Percentiles rank a stretch among this genome's conserved stretches.
phyloP scores from a whole-genome alignment of 2,329 filamentous ascomycete genomes.

The Aurifilum marmelostoma region DNA sequence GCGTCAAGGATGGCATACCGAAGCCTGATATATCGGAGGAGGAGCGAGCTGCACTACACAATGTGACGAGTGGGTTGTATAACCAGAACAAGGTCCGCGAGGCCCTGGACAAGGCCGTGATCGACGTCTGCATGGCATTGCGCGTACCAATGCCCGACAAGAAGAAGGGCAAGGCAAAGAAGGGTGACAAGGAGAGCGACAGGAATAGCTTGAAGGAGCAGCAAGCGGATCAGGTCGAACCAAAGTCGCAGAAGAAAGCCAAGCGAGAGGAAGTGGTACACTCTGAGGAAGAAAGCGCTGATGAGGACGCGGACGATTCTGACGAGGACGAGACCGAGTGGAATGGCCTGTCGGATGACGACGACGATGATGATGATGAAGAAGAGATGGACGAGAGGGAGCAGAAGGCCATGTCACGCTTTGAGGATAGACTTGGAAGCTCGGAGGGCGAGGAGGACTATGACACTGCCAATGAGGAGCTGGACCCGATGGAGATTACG shows the following conservation, averaged over 20 bases:
- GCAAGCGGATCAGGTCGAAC: conserved; percentile 31
- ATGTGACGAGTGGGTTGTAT: conserved; percentile 62
- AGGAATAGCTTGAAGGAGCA: conserved; percentile 40
- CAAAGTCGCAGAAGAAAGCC: conserved; percentile 31
- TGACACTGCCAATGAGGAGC: conserved; percentile 29
- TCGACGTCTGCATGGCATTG: conserved; percentile 52
- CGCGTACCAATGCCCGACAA: conserved; percentile 53
- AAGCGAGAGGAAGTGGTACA: conserved; percentile 33
- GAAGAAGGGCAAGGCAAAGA: conserved; percentile 41
- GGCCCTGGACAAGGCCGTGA: conserved; percentile 52
- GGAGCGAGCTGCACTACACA: conserved; percentile 56
- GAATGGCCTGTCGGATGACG: conserved; percentile 34
- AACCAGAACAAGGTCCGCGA: conserved; percentile 55
- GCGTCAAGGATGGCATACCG: conserved; percentile 50
- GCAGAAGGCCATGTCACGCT: conserved; percentile 37
- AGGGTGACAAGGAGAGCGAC: conserved; percentile 33
- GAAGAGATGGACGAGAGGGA: conserved; percentile 40
- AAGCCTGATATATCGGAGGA: conserved; percentile 57
- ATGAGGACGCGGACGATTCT: conserved; percentile 37
- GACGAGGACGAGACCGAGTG: conserved; percentile 42
- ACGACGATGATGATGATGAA: conserved; percentile 42
- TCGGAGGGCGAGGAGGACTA: conserved; percentile 29
- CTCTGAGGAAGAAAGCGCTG: conserved; percentile 29
- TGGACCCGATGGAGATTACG: conserved; percentile 29
- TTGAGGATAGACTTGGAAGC: conserved; percentile 24